Evolutionary conservation across 1,139 yeast species (phyloP), one percentile per base, ranked within the genome.

Genomic region (Saccharomyces uvarum): DNA sequence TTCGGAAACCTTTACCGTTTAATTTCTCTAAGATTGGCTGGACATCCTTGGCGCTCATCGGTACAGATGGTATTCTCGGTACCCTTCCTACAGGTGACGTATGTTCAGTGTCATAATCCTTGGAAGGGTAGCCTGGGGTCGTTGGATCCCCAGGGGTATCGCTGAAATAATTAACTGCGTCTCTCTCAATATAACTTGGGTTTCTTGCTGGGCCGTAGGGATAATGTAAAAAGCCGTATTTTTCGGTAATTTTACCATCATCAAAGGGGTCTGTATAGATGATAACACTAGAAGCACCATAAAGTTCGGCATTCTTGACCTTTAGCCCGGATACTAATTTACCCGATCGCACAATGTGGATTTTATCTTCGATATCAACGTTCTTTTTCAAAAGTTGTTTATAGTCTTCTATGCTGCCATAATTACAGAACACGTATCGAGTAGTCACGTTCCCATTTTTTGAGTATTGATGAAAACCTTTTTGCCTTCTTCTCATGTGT

Each of bases 141-240:
- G 90, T 83, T 42, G 91, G 91, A 65, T 85, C 91, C 24, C 91
- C 91, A 0, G 89, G 88, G 31, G 71, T 72, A 32, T 79, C 81
- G 4, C 82, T 79, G 54, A 82, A 75, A 59, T 75, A 82, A 58
- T 77, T 83, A 0, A 80, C 84, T 13, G 86, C 76, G 4, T 80
- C 84, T 63, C 85, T 74, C 65, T 79, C 80, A 38, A 82, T 76
- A 28, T 74, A 68, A 50, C 69, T 63, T 6, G 74, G 73, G 54
- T 74, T 74, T 52, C 81, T 69, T 1, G 82, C 79, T 0, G 75
- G 75, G 0, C 83, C 83, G 2, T 67, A 50, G 0, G 83, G 82
- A 57, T 73, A 78, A 13, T 70, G 60, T 50, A 65, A 52, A 57
- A 63, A 75, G 0, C 81, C 81, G 55, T 77, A 70, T 4, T 57